A percentile compares a stretch with the other conserved stretches of the same genome.
phyloP scores from a whole-genome alignment of 352 stramenopile genomes.

The Halophytophthora polymorphica region DNA sequence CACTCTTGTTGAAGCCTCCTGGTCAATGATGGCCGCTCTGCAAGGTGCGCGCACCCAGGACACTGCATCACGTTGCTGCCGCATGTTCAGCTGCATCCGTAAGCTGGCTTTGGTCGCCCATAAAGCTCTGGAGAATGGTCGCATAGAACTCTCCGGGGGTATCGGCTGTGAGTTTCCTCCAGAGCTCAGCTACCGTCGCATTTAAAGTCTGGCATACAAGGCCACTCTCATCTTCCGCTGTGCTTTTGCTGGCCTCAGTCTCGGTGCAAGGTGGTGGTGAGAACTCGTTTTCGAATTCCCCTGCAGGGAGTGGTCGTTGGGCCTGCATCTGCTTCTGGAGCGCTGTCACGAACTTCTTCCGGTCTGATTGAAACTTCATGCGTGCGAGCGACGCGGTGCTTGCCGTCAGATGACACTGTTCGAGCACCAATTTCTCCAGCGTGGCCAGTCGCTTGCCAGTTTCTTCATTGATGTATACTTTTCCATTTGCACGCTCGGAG shows the following conservation, averaged over 20 bases:
- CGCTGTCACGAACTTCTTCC: conserved; percentile 20
- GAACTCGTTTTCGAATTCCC: neutral
- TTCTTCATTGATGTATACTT: conserved; percentile 18
- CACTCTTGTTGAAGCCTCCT: no score
- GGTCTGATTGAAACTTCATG: conserved; percentile 28
- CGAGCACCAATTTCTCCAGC: conserved; percentile 22
- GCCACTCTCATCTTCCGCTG: no score
- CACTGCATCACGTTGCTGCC: no score
- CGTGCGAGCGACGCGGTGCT: conserved; percentile 19
- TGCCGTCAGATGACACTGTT: conserved; percentile 25
- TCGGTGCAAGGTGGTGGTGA: neutral
- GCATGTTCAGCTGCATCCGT: no score
- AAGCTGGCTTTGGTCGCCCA: no score
- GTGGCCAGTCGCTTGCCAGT: conserved; percentile 16
- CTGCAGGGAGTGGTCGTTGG: neutral
- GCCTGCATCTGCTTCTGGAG: conserved; percentile 7
- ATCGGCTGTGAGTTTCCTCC: conserved; percentile 22
- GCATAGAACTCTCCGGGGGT: conserved; percentile 22
- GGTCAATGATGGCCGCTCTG: no score
- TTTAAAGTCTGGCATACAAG: no score
- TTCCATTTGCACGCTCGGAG: no score
- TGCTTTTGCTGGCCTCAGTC: conserved; percentile 4
- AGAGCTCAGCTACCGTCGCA: conserved; percentile 11
- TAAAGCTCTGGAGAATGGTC: conserved; percentile 11
- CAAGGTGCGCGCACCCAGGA: no score